Percentiles rank a stretch among this genome's conserved stretches.
These are phyloP conservation scores for Suillus ampliporus DNA, from an alignment of 768 basidiomycete species.

Conservation along the genomic window DNA sequence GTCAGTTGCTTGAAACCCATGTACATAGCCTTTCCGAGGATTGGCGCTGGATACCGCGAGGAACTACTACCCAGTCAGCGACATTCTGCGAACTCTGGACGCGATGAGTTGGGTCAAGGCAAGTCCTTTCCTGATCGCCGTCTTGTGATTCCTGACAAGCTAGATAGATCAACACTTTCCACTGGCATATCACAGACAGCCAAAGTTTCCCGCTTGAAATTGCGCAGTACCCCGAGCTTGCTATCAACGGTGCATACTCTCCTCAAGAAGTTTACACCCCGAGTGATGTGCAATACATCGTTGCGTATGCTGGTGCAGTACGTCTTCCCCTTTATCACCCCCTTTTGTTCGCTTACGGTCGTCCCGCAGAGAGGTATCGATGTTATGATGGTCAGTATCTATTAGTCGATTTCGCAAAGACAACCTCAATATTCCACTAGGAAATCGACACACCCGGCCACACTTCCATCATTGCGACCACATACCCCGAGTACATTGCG, in stretches of 20 bases:
- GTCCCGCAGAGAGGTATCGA: conserved; percentile 69
- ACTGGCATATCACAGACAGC: conserved; percentile 87
- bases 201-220: conserved; percentile 81
- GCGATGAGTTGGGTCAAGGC: conserved; percentile 61
- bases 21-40: conserved; percentile 43
- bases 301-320: conserved; percentile 73
- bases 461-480: conserved; percentile 63
- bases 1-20: background rate
- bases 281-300: conserved; percentile 61
- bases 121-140: background rate
- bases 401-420: no score
- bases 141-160: background rate
- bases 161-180: conserved; percentile 70
- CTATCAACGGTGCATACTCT: conserved; percentile 72
- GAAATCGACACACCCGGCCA: conserved; percentile 90
- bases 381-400: conserved; percentile 53
- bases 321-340: conserved; percentile 28
- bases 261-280: conserved; percentile 55
- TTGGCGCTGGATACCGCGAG: conserved; percentile 53
- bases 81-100: conserved; percentile 51
- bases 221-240: conserved; percentile 62
- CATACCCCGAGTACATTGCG: conserved; percentile 78
- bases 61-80: conserved; percentile 46
- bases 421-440: conserved; percentile 33
- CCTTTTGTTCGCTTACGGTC: background rate